Base-by-base conservation (phyloP, 805 yeast genomes). In the Starmerella scarabaei region DNA sequence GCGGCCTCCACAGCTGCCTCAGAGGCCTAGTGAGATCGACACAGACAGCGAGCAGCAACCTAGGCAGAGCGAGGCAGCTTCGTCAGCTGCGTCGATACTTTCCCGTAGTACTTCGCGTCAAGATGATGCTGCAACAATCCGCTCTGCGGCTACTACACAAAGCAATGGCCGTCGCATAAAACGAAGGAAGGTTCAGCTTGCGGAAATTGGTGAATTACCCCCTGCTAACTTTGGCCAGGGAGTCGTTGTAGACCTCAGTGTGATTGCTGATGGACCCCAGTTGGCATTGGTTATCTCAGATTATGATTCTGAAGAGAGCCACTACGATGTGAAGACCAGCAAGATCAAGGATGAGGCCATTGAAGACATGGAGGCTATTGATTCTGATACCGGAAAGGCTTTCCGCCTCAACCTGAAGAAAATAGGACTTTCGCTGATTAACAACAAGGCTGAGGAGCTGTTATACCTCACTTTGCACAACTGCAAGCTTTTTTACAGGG, bases 211-310 rank as follows among this genome's bases (percentile, higher is more conserved):
- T 19, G 79, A 79, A 44, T 65, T 85, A 45, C 75, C 77, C 44
- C 97, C 97, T 0, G 81, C 88, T 74, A 72, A 81, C 49, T 55
- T 88, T 27, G 52, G 48, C 16, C 15, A 35, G 15, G 48, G 43
- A 7, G 79, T 84, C 1, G 63, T 67, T 2, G 86, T 84, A 21
- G 96, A 85, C 51, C 63, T 93, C 51, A 83, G 85, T 54, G 96
- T 91, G 15, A 78, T 84, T 31, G 97, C 96, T 0, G 97, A 91
- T 64, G 98, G 97, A 0, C 94, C 95, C 0, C 76, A 86, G 1
- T 95, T 84, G 59, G 78, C 94, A 0, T 68, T 91, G 47, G 79
- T 84, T 4, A 78, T 91, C 3, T 72, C 93, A 1, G 77, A 81
- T 41, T 83, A 83, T 53, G 91, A 83, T 51, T 79, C 86, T 5